Evolutionary conservation across 1,139 yeast genomes (phyloP).

Genomic region (Kodamaea sp.): DNA sequence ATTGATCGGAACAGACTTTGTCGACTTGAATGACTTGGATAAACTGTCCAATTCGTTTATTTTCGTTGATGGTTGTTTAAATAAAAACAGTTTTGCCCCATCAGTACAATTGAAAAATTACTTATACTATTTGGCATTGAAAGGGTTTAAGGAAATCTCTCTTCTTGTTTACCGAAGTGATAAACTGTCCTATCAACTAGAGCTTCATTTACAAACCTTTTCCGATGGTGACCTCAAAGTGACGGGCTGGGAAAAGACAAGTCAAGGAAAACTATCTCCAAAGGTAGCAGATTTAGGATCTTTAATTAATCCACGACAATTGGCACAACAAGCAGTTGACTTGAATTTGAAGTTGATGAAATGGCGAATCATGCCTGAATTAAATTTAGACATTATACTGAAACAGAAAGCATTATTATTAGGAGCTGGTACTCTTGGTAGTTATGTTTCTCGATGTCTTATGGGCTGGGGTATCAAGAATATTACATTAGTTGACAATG

Average conservation of each 20-base stretch:
- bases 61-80: constrained; percentile 60
- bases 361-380: constrained; percentile 88
- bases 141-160: constrained; percentile 34
- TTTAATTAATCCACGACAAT: constrained; percentile 70
- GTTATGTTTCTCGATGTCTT: constrained; percentile 79
- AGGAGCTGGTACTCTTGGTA: constrained; percentile 97
- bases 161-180: constrained; percentile 34
- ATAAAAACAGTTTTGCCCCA: constrained; percentile 34
- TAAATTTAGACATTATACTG: constrained; percentile 64
- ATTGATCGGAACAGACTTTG: neutral
- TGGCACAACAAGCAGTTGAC: constrained; percentile 91
- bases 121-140: constrained; percentile 48
- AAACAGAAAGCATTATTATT: constrained; percentile 63
- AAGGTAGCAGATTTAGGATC: constrained; percentile 79
- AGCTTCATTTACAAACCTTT: constrained; percentile 17
- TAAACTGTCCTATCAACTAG: constrained; percentile 24
- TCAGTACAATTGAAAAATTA: constrained; percentile 68
- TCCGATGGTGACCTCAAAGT: constrained; percentile 32
- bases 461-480: constrained; percentile 92
- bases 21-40: neutral
- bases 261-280: constrained; percentile 70
- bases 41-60: constrained; percentile 32
- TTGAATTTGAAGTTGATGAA: constrained; percentile 88
- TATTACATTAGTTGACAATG: constrained; percentile 87
- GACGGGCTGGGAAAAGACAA: constrained; percentile 89